Percentiles rank a stretch among this genome's conserved stretches.
phyloP scores from a whole-genome alignment of 495 filamentous ascomycete genomes.

The Neurospora sp. region DNA sequence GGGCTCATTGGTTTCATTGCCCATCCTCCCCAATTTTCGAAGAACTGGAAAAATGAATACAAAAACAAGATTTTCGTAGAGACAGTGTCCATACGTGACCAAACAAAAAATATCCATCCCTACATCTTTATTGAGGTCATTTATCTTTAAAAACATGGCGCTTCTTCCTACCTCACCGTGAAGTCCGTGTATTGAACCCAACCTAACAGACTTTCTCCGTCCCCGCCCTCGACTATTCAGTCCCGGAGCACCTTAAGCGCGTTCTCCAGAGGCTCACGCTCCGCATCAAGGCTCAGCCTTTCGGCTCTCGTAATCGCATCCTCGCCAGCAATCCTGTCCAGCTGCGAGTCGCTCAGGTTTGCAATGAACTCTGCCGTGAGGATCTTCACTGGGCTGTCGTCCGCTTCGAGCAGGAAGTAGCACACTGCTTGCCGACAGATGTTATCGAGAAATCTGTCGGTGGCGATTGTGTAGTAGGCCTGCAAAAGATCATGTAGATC shows the following conservation, averaged over 20 bases:
- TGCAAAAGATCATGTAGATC: conserved; percentile 49
- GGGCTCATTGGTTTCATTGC: too few relatives aligned
- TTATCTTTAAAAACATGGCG: too few relatives aligned
- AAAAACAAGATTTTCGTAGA: too few relatives aligned
- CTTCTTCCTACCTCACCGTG: not conserved
- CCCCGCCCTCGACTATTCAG: not conserved
- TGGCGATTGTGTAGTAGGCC: conserved; percentile 52
- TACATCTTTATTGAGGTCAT: too few relatives aligned
- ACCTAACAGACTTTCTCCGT: not conserved
- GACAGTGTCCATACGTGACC: too few relatives aligned
- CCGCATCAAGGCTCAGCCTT: conserved; percentile 14
- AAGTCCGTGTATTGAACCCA: not conserved
- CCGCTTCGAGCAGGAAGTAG: conserved; percentile 22
- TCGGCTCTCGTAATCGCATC: conserved; percentile 10
- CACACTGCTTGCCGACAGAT: conserved; percentile 32
- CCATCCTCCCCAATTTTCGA: too few relatives aligned
- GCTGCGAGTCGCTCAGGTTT: conserved; percentile 16
- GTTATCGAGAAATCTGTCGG: conserved; percentile 47
- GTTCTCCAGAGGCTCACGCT: conserved; percentile 17
- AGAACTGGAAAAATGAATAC: too few relatives aligned
- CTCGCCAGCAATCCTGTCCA: conserved; percentile 32
- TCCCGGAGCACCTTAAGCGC: conserved; percentile 16
- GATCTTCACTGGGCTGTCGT: conserved; percentile 20
- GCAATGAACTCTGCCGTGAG: conserved; percentile 19
- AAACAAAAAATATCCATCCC: too few relatives aligned